Percentiles rank a stretch among this genome's conserved stretches.
Evolutionary conservation across 2,329 filamentous ascomycete species (phyloP).

Genomic region (Aspergillus puulaauensis): DNA sequence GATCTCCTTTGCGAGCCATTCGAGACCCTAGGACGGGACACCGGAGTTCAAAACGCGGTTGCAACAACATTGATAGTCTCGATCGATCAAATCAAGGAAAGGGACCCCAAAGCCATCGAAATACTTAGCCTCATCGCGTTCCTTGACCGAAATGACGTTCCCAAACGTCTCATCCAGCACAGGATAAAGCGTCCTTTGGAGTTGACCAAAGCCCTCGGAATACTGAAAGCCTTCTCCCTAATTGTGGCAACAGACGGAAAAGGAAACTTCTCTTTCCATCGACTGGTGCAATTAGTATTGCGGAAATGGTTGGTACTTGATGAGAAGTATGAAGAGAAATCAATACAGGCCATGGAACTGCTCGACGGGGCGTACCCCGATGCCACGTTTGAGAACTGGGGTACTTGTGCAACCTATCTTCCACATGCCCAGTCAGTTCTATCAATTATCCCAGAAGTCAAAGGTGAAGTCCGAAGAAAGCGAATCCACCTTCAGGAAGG

Average conservation of each 20-base stretch:
- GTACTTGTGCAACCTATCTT: constrained; percentile 9
- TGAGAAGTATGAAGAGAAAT: constrained; percentile 5
- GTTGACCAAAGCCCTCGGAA: constrained; percentile 9
- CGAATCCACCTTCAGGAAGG: constrained; percentile 14
- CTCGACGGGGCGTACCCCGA: constrained; percentile 11
- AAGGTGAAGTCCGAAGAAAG: constrained; percentile 1
- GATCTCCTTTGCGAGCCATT: constrained; percentile 15
- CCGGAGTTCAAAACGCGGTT: constrained; percentile 10
- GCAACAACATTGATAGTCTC: constrained; percentile 15
- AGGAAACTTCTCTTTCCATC: constrained; percentile 11
- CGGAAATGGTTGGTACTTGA: constrained; percentile 15
- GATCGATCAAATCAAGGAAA: constrained; percentile 12
- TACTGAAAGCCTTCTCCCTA: constrained; percentile 14
- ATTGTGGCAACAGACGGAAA: constrained; percentile 3
- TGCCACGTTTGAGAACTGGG: constrained; percentile 9
- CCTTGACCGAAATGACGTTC: constrained; percentile 9
- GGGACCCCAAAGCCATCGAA: constrained; percentile 9
- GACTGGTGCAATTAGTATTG: constrained; percentile 13
- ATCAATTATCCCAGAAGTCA: not conserved
- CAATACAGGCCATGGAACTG: constrained; percentile 11
- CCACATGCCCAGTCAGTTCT: constrained; percentile 13
- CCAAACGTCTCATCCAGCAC: constrained; percentile 9
- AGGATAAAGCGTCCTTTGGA: constrained; percentile 5
- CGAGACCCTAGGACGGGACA: constrained; percentile 13
- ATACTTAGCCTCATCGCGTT: constrained; percentile 11